These are phyloP conservation scores for Endoconidiophora polonica DNA, from an alignment of 2,329 filamentous ascomycete genomes.

Conservation along the genomic window DNA sequence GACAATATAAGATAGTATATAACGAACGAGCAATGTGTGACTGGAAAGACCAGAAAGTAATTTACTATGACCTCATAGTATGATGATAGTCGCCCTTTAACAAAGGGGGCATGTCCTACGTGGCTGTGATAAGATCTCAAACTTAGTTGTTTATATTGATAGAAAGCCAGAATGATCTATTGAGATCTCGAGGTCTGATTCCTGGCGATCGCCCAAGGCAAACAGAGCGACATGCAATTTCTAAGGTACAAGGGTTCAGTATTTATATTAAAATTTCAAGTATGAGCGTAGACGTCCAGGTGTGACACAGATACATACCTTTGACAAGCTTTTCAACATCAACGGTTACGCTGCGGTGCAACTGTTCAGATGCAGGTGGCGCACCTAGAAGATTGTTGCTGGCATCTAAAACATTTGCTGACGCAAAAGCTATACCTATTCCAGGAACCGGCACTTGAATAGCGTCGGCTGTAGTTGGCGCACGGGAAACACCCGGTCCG, in stretches of 20 bases:
- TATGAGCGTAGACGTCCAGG: neutral
- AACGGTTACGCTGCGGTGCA: constrained; percentile 20
- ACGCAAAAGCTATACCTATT: constrained; percentile 1
- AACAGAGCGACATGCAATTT: constrained; percentile 22
- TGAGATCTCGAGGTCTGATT: constrained; percentile 23
- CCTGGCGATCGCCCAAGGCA: constrained; percentile 26
- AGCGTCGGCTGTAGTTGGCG: neutral
- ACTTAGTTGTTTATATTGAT: constrained; percentile 7
- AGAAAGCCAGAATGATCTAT: constrained; percentile 18
- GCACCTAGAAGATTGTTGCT: neutral
- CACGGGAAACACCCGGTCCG: neutral
- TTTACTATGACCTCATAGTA: neutral
- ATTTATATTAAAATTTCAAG: neutral
- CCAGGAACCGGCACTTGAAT: constrained; percentile 2
- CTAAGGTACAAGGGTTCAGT: constrained; percentile 14
- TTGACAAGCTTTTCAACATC: constrained; percentile 21
- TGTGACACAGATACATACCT: constrained; percentile 17
- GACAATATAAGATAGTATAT: neutral
- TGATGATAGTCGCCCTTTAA: neutral
- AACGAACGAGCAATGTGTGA: neutral
- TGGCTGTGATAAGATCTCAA: neutral
- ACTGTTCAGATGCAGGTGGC: constrained; percentile 16
- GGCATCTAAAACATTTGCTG: neutral
- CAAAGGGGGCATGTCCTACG: neutral
- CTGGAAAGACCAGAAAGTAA: neutral